Evolutionary conservation across 73 alveolate species (phyloP).

Genomic region (Paramecium sexaurelia): DNA sequence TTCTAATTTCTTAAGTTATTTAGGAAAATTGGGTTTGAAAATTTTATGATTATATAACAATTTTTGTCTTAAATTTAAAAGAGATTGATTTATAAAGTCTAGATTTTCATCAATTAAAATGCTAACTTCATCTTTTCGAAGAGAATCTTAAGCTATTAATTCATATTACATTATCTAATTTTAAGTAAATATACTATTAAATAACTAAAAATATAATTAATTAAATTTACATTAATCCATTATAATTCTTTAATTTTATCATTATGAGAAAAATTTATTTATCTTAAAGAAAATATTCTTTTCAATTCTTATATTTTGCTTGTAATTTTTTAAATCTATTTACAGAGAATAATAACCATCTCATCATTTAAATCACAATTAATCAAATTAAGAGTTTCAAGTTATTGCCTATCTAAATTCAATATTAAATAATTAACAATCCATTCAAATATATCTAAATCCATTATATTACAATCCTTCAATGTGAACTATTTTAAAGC

Average conservation of each 20-base stretch:
- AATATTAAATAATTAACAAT: not conserved
- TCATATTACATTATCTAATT: not conserved
- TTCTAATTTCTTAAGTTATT: constrained; percentile 1
- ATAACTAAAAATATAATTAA: not conserved
- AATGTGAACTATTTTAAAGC: not conserved
- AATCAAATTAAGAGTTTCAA: not conserved
- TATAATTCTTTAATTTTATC: not conserved
- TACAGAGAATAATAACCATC: not conserved
- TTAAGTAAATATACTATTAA: not conserved
- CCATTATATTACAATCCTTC: not conserved
- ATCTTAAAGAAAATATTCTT: constrained; percentile 5
- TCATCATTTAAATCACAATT: constrained; percentile 23
- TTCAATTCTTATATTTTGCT: not conserved
- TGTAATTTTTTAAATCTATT: not conserved
- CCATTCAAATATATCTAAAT: not conserved
- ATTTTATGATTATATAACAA: not conserved
- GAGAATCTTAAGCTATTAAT: not conserved
- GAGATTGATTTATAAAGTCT: not conserved
- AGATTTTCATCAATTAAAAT: not conserved
- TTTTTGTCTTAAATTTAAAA: not conserved
- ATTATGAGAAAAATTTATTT: not conserved
- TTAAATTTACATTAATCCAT: not conserved
- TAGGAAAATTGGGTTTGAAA: not conserved
- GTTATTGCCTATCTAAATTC: not conserved
- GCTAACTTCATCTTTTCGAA: not conserved